Percentiles rank a stretch among this genome's conserved stretches.
These are phyloP conservation scores for Aquilaria sinensis DNA, from an alignment of 345 rosid species.

Conservation along the genomic window DNA sequence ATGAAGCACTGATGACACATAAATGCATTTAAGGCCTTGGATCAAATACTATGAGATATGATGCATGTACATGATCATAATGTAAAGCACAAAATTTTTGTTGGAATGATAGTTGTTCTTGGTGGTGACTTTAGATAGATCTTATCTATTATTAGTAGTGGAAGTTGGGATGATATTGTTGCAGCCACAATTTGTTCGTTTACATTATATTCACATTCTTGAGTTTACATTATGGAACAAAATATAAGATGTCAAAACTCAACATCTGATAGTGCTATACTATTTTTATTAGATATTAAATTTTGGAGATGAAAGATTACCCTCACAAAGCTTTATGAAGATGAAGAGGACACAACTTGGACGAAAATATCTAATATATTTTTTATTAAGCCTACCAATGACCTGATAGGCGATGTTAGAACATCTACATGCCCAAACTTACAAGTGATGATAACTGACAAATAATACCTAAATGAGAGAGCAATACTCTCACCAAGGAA, in stretches of 20 bases:
- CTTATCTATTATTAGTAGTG: not conserved
- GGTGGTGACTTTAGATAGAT: not conserved
- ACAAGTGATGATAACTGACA: not conserved
- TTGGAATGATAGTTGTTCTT: not conserved
- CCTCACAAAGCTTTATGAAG: not conserved
- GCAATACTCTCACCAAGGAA: not conserved
- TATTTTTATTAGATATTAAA: not conserved
- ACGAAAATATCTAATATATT: not conserved
- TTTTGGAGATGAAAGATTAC: not conserved
- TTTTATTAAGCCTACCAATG: not conserved
- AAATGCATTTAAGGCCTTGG: not conserved
- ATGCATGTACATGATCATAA: not conserved
- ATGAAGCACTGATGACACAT: slow-evolving; percentile 5
- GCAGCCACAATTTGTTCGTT: not conserved
- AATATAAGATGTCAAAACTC: not conserved
- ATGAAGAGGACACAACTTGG: not conserved
- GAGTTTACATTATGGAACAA: too few species aligned
- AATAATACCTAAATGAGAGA: not conserved
- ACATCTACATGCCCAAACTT: not conserved
- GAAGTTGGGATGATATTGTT: not conserved
- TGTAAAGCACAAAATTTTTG: not conserved
- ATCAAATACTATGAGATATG: not conserved
- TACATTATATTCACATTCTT: not conserved
- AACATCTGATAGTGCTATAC: not conserved
- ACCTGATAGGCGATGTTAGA: not conserved